Base-by-base conservation (phyloP, 208 protist genomes). In the Porcisia deanei region DNA sequence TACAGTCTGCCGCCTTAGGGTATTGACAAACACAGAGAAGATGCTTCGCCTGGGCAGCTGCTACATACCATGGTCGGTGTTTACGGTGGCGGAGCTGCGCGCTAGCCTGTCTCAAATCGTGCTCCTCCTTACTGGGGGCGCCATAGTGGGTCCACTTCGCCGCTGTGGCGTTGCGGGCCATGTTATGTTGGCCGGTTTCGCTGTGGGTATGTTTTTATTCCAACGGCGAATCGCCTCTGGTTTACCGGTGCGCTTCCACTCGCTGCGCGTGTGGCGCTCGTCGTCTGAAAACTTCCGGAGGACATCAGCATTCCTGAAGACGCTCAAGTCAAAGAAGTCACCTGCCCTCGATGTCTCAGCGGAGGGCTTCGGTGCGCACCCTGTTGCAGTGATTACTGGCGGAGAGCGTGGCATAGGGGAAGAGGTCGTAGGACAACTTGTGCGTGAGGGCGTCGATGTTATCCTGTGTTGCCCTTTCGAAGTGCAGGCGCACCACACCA, bases 391-490 rank as follows among this genome's bases (percentile, higher is more conserved):
- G 6, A 74, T 90, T 25, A 90, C 86, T 0, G 86, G 83, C 16
- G 86, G 86, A 20, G 83, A 88, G 57, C 71, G 86, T 37, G 86
- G 83, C 20, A 90, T 90, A 9, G 86, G 86, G 41, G 75, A 71
- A 34, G 54, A 84, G 75, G 83, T 86, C 22, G 81, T 80, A 59
- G 74, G 81, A 58, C 81, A 90, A 73, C 73, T 88, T 5, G 37
- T 75, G 37, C 78, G 79, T 22, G 69, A 83, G 59, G 59, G 66
- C 43, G 64, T 88, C 47, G 80, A 90, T 20, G 66, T 86, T 6
- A 67, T 88, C 47, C 60, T 88, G n/a, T 90, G 83, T 75, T 90
- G 83, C 73, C 83, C 81, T 0, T 86, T 84, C 67, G 73, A 79
- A n/a, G 68, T 52, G 30, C 71, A 64, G 39, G 86, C 81, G 39